These are phyloP conservation scores for Beauveria scarabaeidicola DNA, from an alignment of 2,329 filamentous ascomycete genomes.

Conservation along the genomic window DNA sequence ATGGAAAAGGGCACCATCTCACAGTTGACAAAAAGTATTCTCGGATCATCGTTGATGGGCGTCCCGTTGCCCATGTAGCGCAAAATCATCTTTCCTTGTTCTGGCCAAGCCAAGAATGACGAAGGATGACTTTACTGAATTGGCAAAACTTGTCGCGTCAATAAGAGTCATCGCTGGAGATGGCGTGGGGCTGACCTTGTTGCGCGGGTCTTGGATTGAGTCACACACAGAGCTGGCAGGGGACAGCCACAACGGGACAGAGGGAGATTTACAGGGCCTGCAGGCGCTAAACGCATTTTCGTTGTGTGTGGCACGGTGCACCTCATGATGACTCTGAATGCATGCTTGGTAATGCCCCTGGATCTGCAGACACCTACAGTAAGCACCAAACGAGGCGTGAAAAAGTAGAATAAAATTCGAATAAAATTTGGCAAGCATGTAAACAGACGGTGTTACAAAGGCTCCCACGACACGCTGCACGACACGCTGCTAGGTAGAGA, in stretches of 20 bases:
- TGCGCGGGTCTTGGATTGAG: conserved; percentile 6
- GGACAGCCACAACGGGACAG: neutral
- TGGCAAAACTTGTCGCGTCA: neutral
- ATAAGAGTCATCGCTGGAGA: conserved; percentile 6
- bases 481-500: no score
- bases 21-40: no score
- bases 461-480: neutral
- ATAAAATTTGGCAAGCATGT: neutral
- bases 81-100: neutral
- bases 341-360: neutral
- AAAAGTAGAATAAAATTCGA: neutral
- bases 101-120: conserved; percentile 3
- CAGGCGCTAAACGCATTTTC: neutral
- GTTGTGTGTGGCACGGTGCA: neutral
- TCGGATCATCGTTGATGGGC: no score
- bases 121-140: conserved; percentile 5
- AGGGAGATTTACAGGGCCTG: neutral
- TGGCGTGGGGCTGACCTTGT: conserved; percentile 1
- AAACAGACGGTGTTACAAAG: neutral
- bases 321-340: conserved; percentile 2
- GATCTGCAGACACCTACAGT: neutral
- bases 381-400: neutral
- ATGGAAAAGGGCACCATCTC: neutral
- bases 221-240: neutral
- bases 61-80: neutral